Evolutionary conservation across 108 stramenopile genomes (phyloP), one percentile per base, ranked within the genome.

Genomic region (Skeletonema costatum): DNA sequence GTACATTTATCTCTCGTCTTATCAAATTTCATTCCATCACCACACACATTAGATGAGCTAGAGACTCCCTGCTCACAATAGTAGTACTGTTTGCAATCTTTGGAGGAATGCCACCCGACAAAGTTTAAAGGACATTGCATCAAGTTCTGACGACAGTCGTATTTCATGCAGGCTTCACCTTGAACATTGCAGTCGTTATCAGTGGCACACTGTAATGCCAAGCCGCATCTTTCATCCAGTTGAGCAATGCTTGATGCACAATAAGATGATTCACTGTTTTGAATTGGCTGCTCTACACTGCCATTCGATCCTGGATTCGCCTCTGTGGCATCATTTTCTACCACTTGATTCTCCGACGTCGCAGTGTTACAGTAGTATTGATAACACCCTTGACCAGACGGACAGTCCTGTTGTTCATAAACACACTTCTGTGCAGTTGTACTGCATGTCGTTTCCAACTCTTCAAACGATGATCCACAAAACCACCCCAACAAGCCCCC

Each of bases 71-170:
- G 32, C 5, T 75, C 35, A 38, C 74, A 75, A 19, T 42, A 48
- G 42, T 75, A 75, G 44, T 67, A 74, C 3, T 36, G 35, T 64
- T 74, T 74, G 48, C 73, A 74, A 9, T 65, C 64, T n/a, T 44
- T 33, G 64, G 73, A 74, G 19, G 73, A 44, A 13, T 64, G 64
- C 73, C 73, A 74, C 0, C 73, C 73, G 5, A 63, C 50, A 21
- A 66, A 50, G 48, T 42, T 36, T 7, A 21, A 4, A 1, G 73
- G 73, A 21, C 73, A 74, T 51, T 13, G 17, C 50, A 51, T 51
- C 50, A 51, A 19, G 17, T 51, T 17, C 17, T 51, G 50, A 19
- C 4, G 50, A 51, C 50, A 51, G 17, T n/a, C 6, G 50, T 51
- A 51, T 7, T 51, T 51, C 17, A 51, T 6, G 50, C 50, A 51